Evolutionary conservation across 2,329 filamentous ascomycete species (phyloP), one percentile per base, ranked within the genome.

Genomic region (Kalmusia sp.): DNA sequence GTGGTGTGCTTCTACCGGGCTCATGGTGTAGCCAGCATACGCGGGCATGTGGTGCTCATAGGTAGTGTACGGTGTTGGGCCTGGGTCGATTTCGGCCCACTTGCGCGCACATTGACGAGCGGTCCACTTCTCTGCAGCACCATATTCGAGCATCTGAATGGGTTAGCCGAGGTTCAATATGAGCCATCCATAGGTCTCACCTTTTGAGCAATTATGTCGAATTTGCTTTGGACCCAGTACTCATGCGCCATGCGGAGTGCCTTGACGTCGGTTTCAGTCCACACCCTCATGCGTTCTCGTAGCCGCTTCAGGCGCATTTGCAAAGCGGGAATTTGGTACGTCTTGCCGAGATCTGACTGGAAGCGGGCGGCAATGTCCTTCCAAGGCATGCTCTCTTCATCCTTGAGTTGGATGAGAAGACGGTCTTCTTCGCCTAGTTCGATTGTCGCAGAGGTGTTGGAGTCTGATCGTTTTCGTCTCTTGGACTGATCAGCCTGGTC

Each of bases 221-320:
- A 84, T 63, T 82, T 82, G 68, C 73, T 77, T 59, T 79, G 79
- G 47, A 77, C 76, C 79, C 79, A 83, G 65, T 81, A 81, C 57
- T 83, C 80, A 60, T 80, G 76, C 27, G 81, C 81, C 64, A 76
- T 71, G 49, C 75, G 76, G 25, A 83, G 69, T 11, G 80, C 80
- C 54, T 76, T 71, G 37, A 82, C 65, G 52, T 84, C 81, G 15
- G 70, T 67, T n/a, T 82, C 79, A 19, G 76, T 78, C 81, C 81
- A 84, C 1, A 77, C 71, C 19, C 81, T 76, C 67, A 81, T 76
- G 40, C 79, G 75, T 61, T 82, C 80, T 15, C 79, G 71, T 31
- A 83, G 69, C 31, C 81, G 73, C 64, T 82, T 82, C 59, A 80
- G 76, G 17, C 80, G 79, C 81, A 84, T 84, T 61, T 84, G 81